Evolutionary conservation across 805 yeast species (phyloP).

Genomic region (Lachancea thermotolerans): DNA sequence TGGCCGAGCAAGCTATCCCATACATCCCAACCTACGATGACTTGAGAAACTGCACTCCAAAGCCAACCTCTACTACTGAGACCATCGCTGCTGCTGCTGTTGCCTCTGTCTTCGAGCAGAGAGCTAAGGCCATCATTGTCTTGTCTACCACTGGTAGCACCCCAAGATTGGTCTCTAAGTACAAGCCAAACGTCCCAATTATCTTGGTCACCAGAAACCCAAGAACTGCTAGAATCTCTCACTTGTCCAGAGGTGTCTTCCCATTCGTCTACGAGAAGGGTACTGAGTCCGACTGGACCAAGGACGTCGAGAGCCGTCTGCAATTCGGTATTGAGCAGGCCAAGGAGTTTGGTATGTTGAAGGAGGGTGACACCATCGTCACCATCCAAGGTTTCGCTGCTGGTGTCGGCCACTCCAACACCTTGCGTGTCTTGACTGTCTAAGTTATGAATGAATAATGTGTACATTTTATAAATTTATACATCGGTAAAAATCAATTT

Average conservation of each 20-base stretch:
- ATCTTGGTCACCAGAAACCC: constrained; percentile 96
- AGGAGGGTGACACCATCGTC: constrained; percentile 82
- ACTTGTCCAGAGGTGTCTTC: constrained; percentile 96
- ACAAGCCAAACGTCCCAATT: constrained; percentile 96
- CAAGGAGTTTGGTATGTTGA: constrained; percentile 74
- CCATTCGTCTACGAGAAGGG: constrained; percentile 78
- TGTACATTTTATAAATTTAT: constrained; percentile 9
- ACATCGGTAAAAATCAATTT: constrained; percentile 3
- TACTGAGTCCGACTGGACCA: constrained; percentile 74
- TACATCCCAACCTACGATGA: constrained; percentile 81
- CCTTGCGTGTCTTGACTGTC: constrained; percentile 85
- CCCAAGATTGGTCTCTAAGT: constrained; percentile 93
- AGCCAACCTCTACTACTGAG: constrained; percentile 90
- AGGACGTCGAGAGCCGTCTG: constrained; percentile 92
- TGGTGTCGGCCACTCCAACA: constrained; percentile 98
- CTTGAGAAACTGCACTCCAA: constrained; percentile 74
- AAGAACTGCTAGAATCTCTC: constrained; percentile 89
- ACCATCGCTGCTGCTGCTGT: constrained; percentile 97
- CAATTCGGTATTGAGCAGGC: constrained; percentile 90
- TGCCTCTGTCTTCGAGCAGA: constrained; percentile 91
- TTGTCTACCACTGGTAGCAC: constrained; percentile 93
- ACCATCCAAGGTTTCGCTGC: constrained; percentile 98
- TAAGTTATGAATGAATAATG: constrained; percentile 26
- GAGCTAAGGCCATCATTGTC: constrained; percentile 94
- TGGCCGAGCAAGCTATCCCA: constrained; percentile 95